Evolutionary conservation across 306 rosid species (phyloP).

Genomic region (Cucumis cinereus): DNA sequence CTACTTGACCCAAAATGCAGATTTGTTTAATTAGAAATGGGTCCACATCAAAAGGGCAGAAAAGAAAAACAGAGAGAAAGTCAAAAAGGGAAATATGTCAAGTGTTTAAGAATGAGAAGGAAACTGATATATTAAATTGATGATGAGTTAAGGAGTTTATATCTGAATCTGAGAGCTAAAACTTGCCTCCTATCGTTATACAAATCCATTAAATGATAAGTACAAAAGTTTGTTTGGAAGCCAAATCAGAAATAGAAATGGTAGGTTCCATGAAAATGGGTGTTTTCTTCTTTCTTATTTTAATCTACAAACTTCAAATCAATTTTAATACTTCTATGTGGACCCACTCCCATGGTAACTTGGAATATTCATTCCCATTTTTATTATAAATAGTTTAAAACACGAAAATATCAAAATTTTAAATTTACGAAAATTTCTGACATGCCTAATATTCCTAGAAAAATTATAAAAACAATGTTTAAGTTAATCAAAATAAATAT

Average conservation of each 20-base stretch:
- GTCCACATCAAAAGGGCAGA: neutral
- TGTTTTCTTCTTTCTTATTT: neutral
- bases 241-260: neutral
- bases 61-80: neutral
- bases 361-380: neutral
- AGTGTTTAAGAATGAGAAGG: neutral
- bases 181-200: neutral
- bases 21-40: neutral
- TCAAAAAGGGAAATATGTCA: neutral
- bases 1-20: neutral
- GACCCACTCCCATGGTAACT: neutral
- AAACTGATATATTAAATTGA: neutral
- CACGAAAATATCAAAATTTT: no score
- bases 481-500: no score
- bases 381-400: no score
- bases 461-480: no score
- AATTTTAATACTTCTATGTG: neutral
- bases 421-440: no score
- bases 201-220: neutral
- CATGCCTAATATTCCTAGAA: no score
- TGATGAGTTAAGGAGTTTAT: neutral
- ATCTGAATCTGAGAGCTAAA: neutral
- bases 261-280: neutral
- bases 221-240: neutral
- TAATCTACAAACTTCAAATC: neutral